A percentile compares a stretch with the other conserved stretches of the same genome.
phyloP scores from a whole-genome alignment of 202 grass and related monocot genomes.

The Brachypodium distachyon region DNA sequence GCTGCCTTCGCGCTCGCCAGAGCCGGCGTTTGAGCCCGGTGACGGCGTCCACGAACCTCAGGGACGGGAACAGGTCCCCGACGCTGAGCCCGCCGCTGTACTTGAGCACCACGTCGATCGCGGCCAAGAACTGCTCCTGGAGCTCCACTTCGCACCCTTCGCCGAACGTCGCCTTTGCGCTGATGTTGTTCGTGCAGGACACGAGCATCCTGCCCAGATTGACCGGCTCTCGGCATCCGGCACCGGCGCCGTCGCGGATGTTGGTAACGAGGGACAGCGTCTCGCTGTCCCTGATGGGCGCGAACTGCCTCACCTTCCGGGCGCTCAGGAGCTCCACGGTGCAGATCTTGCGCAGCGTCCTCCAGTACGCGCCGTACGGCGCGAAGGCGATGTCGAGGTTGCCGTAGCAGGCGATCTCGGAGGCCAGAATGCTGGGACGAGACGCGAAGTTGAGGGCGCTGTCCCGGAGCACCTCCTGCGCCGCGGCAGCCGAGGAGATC shows the following conservation, averaged over 20 bases:
- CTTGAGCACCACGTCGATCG: neutral
- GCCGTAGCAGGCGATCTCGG: slow-evolving; percentile 4
- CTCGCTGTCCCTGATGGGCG: slow-evolving; percentile 3
- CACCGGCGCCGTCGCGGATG: neutral
- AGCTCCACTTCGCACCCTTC: neutral
- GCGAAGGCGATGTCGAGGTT: slow-evolving; percentile 19
- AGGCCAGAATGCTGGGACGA: slow-evolving; percentile 16
- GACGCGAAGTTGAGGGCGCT: slow-evolving; percentile 17
- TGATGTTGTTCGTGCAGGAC: neutral
- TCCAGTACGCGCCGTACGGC: slow-evolving; percentile 28
- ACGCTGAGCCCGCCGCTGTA: neutral
- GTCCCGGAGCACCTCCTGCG: slow-evolving; percentile 5
- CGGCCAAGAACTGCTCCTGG: neutral
- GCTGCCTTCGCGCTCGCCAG: neutral
- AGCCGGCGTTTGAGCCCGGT: neutral
- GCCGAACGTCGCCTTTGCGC: neutral
- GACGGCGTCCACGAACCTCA: neutral
- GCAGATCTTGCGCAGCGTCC: slow-evolving; percentile 29
- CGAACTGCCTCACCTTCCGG: slow-evolving; percentile 12
- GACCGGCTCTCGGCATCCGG: neutral
- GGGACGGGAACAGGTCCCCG: neutral
- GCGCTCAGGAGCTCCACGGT: slow-evolving; percentile 18
- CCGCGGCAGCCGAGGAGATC: neutral
- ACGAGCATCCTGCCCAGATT: neutral
- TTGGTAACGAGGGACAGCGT: neutral